A percentile compares a stretch with the other conserved stretches of the same genome.
Evolutionary conservation across 2,329 filamentous ascomycete genomes (phyloP).

Genomic region (Corniculantispora saksenae): DNA sequence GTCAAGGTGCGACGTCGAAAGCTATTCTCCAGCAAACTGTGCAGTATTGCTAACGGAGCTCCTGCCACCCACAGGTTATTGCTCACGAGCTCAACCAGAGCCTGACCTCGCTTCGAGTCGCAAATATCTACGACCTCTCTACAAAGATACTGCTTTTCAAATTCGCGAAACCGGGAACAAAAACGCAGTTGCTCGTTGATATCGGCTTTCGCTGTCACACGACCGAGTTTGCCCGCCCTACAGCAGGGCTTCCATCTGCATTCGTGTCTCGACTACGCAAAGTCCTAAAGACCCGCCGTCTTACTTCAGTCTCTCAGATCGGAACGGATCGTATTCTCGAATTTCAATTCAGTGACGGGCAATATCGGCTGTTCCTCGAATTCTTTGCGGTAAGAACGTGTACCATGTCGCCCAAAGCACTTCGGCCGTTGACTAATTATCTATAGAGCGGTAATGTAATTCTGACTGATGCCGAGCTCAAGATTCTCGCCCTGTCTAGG

Average conservation of each 20-base stretch:
- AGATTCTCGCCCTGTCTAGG: constrained; percentile 77
- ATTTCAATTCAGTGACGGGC: constrained; percentile 87
- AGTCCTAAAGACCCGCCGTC: constrained; percentile 79
- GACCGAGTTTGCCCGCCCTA: constrained; percentile 85
- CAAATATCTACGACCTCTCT: constrained; percentile 95
- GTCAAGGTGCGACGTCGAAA: constrained; percentile 56
- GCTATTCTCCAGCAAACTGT: neutral
- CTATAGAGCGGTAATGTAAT: constrained; percentile 81
- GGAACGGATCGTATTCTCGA: constrained; percentile 94
- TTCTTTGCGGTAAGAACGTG: constrained; percentile 70
- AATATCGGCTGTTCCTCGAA: constrained; percentile 84
- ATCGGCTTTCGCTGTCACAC: constrained; percentile 95
- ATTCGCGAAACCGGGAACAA: constrained; percentile 85
- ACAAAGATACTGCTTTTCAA: constrained; percentile 95
- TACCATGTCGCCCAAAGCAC: constrained; percentile 18
- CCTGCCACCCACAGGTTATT: constrained; percentile 66
- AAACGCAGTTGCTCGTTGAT: constrained; percentile 89
- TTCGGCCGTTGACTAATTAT: neutral
- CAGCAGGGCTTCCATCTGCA: constrained; percentile 77
- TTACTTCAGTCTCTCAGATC: constrained; percentile 80
- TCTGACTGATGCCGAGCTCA: constrained; percentile 80
- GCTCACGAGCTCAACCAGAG: constrained; percentile 83
- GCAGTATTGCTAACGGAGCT: neutral
- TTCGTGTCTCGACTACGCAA: constrained; percentile 88
- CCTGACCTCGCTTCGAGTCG: constrained; percentile 76